Conservation (phyloP, 768 basidiomycete genomes). For the Galerina sulciceps region DNA sequence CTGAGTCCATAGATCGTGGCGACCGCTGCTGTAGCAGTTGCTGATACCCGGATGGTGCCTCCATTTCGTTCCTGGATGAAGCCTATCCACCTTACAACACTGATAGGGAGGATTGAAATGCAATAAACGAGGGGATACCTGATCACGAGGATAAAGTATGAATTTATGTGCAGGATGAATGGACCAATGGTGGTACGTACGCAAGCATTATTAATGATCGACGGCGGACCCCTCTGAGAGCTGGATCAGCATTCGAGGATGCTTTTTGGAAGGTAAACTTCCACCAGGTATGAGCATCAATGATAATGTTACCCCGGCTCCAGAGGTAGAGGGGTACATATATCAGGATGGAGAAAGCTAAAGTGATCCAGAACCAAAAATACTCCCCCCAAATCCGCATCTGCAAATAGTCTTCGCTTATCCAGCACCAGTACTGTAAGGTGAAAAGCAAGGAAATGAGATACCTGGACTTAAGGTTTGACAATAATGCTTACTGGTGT, state of each 20-base stretch:
- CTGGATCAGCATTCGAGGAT: conserved; percentile 9
- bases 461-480: not conserved
- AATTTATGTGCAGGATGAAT: not conserved
- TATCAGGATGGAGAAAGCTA: conserved; percentile 33
- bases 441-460: not conserved
- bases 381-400: conserved; percentile 46
- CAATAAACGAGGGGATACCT: conserved; percentile 45
- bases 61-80: conserved; percentile 26
- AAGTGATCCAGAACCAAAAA: conserved; percentile 48
- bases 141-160: not conserved
- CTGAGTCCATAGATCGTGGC: conserved; percentile 40
- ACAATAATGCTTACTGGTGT: conserved; percentile 35
- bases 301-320: conserved; percentile 35
- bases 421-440: conserved; percentile 48
- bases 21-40: conserved; percentile 36
- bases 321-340: conserved; percentile 43
- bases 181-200: conserved; percentile 22
- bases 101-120: conserved; percentile 41
- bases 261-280: conserved; percentile 26
- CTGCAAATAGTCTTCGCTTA: conserved; percentile 30
- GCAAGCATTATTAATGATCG: conserved; percentile 32
- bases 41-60: conserved; percentile 15
- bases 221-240: conserved; percentile 16
- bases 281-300: conserved; percentile 38
- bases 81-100: conserved; percentile 42